Base-by-base conservation (phyloP, 208 protist species). In the Leishmania mexicana region DNA sequence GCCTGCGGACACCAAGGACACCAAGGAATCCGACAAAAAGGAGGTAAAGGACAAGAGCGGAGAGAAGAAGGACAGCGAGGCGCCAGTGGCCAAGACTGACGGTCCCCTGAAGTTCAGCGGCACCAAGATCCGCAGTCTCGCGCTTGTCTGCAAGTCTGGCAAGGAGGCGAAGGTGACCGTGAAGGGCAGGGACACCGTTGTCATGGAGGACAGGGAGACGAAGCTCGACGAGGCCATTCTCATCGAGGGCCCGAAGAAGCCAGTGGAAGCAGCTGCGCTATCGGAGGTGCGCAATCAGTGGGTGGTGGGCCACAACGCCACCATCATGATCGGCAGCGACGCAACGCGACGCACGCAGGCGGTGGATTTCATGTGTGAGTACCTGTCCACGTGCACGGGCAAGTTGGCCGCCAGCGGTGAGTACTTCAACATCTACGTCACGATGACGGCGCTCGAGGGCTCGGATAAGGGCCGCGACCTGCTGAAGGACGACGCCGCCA, bases 261-360 rank as follows among this genome's bases (percentile, higher is more conserved):
- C 73, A 7, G 49, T 91, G 45, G 85, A 93, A n/a, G 86, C 88
- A 45, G 47, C 83, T 8, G 76, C 81, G 75, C 83, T 93, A 24
- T 82, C 84, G 24, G 88, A 95, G 82, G 72, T 91, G 42, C 83
- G 85, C 60, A 86, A 85, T 77, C 83, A 88, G 74, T 95, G 88
- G 86, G 71, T 96, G 49, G 81, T 86, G 0, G 93, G 93, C 45
- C 93, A 94, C 76, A 93, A 88, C 84, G 79, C 88, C 75, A 84
- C 86, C 49, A 76, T 94, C 40, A 81, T 96, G 47, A 35, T 96
- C 60, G 87, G 83, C 51, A 82, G 81, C 72, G 79, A 84, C 67
- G 87, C 76, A 76, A 85, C 80, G 60, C 80, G 85, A 35, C 83
- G 81, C 47, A 57, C 87, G 72, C 54, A 79, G 47, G 78, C 87